These are phyloP conservation scores for Ampelocalamus luodianensis DNA, from an alignment of 176 grass and related monocot species.

Conservation along the genomic window DNA sequence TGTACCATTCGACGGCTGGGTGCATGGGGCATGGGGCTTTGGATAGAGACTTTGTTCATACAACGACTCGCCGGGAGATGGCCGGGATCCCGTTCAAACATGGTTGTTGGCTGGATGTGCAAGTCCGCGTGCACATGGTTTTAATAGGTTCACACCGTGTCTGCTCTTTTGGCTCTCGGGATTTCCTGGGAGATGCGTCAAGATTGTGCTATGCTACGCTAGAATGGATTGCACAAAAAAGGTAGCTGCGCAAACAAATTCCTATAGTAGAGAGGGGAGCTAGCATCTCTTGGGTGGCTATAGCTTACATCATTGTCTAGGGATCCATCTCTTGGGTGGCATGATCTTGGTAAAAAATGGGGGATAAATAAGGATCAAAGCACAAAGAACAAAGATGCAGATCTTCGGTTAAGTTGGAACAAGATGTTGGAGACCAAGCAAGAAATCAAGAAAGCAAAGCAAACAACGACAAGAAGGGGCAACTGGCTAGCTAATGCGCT, in stretches of 20 bases:
- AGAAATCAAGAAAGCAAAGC: constrained; percentile 44
- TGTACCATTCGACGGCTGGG: background rate
- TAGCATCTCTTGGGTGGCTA: background rate
- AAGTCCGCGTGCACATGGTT: constrained; percentile 26
- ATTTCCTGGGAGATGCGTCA: constrained; percentile 28
- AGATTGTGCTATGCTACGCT: background rate
- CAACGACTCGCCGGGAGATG: constrained; percentile 9
- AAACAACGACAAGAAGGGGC: background rate
- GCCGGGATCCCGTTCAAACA: constrained; percentile 52
- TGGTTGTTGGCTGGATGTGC: constrained; percentile 38
- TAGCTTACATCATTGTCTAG: background rate
- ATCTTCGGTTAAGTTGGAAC: constrained; percentile 35
- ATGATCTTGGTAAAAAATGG: constrained; percentile 41
- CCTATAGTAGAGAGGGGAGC: background rate
- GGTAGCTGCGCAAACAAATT: background rate
- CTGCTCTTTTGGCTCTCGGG: background rate
- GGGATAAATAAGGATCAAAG: too few species aligned
- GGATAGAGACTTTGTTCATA: constrained; percentile 49
- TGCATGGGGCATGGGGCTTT: background rate
- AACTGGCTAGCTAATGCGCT: constrained; percentile 3
- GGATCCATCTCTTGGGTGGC: constrained; percentile 33
- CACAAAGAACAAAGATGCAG: background rate
- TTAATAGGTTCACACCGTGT: constrained; percentile 58
- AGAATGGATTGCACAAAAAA: constrained; percentile 47
- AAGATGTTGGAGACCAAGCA: constrained; percentile 29